These are phyloP conservation scores for Aspergillus texensis DNA, from an alignment of 2,329 filamentous ascomycete species.

Conservation along the genomic window DNA sequence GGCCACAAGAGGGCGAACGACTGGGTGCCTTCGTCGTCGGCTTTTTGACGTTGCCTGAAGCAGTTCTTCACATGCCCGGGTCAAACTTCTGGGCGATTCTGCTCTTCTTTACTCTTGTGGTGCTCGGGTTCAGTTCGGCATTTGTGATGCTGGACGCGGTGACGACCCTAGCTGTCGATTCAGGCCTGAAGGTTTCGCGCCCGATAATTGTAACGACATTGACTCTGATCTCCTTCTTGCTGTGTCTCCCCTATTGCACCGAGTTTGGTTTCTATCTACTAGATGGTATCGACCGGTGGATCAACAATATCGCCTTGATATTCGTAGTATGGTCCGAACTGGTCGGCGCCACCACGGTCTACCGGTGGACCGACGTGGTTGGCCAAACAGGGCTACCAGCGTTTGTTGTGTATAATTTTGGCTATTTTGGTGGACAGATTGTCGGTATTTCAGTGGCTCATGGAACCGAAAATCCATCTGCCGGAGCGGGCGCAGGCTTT, in stretches of 20 bases:
- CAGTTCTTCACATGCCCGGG: conserved; percentile 59
- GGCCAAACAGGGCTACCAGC: conserved; percentile 53
- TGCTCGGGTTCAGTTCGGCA: conserved; percentile 61
- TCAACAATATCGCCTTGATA: conserved; percentile 59
- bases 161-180: conserved; percentile 58
- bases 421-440: conserved; percentile 58
- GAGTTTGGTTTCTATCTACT: conserved; percentile 61
- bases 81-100: conserved; percentile 62
- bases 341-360: conserved; percentile 56
- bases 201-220: conserved; percentile 54
- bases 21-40: conserved; percentile 61
- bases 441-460: conserved; percentile 57
- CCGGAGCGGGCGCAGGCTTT: conserved; percentile 56
- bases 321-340: conserved; percentile 62
- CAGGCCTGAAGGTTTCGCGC: conserved; percentile 51
- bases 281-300: conserved; percentile 58
- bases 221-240: conserved; percentile 54
- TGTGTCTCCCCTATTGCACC: conserved; percentile 61
- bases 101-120: conserved; percentile 61
- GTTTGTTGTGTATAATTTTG: conserved; percentile 55
- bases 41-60: conserved; percentile 61
- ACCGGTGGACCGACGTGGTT: conserved; percentile 58
- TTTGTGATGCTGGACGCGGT: conserved; percentile 63
- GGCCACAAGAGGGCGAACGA: conserved; percentile 40
- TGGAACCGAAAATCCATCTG: conserved; percentile 38